These are phyloP conservation scores for Fusarium sp. DNA, from an alignment of 2,329 filamentous ascomycete genomes.

Conservation along the genomic window DNA sequence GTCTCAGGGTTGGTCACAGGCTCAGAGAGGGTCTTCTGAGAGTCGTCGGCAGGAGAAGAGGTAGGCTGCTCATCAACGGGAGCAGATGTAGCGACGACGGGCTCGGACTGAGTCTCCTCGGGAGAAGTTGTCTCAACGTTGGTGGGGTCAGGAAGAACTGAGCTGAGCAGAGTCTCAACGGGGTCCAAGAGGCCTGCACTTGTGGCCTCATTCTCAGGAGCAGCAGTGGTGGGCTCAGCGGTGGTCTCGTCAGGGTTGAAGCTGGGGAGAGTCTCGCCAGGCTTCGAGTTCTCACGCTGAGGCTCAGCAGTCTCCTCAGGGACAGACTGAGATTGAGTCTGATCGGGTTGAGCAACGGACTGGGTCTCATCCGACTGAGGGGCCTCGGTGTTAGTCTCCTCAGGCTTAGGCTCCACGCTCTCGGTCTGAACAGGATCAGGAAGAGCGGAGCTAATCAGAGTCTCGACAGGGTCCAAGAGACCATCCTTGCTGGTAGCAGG, in stretches of 20 bases:
- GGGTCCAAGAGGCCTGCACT: conserved; percentile 40
- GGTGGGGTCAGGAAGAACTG: conserved; percentile 25
- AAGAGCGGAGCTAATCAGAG: conserved; percentile 28
- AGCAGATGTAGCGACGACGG: conserved; percentile 16
- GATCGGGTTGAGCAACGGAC: conserved; percentile 13
- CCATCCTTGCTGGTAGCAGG: conserved; percentile 27
- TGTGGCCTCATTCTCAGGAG: conserved; percentile 18
- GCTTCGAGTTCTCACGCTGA: conserved; percentile 25
- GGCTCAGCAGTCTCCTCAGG: conserved; percentile 28
- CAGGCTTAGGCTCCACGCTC: conserved; percentile 12
- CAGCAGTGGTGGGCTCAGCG: conserved; percentile 19
- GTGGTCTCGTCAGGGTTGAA: conserved; percentile 5
- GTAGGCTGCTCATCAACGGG: conserved; percentile 16
- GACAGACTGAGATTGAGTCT: conserved; percentile 22
- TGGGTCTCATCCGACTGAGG: conserved; percentile 16
- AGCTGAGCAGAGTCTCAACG: conserved; percentile 36
- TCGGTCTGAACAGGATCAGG: conserved; percentile 24
- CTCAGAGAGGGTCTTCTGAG: conserved; percentile 23
- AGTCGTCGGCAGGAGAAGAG: conserved; percentile 9
- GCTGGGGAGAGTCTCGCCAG: conserved; percentile 23
- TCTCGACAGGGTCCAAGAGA: conserved; percentile 37
- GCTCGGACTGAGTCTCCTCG: conserved; percentile 4
- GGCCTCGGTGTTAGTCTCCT: background rate
- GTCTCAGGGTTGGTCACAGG: conserved; percentile 28
- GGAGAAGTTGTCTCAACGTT: conserved; percentile 12